Evolutionary conservation across 2,329 filamentous ascomycete genomes (phyloP).

Genomic region (Aspergillus nomiae): DNA sequence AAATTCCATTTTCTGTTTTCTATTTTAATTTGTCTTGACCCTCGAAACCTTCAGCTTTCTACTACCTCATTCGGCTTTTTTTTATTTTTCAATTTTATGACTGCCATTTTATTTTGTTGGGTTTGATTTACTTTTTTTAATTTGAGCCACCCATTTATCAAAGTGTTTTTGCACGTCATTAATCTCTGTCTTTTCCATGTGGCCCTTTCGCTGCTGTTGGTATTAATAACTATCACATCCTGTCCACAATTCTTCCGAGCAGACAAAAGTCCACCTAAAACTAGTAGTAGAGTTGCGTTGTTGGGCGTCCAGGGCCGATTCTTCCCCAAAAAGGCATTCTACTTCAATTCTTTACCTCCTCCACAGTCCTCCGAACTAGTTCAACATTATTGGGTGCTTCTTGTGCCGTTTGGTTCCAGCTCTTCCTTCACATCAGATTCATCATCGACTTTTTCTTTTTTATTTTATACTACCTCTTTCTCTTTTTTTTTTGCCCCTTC

Average conservation of each 20-base stretch:
- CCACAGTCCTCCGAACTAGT: constrained; percentile 1
- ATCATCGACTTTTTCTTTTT: constrained; percentile 10
- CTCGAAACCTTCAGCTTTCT: background rate
- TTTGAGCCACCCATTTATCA: background rate
- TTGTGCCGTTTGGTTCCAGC: constrained; percentile 12
- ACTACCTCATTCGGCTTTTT: background rate
- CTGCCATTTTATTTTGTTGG: background rate
- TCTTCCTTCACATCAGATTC: constrained; percentile 9
- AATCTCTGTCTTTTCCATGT: constrained; percentile 16
- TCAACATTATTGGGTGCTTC: constrained; percentile 17
- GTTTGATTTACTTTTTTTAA: background rate
- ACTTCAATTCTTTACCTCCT: constrained; percentile 1
- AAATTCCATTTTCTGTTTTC: constrained; percentile 9
- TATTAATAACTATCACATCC: constrained; percentile 22
- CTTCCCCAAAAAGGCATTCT: constrained; percentile 2
- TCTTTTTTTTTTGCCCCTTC: background rate
- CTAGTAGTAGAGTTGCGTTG: background rate
- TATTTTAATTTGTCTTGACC: background rate
- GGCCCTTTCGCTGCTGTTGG: constrained; percentile 18
- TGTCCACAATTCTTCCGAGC: constrained; percentile 18
- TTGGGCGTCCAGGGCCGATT: constrained; percentile 4
- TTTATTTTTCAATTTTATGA: background rate
- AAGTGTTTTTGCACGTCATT: constrained; percentile 19
- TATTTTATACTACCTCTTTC: background rate
- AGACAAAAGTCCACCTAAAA: constrained; percentile 3